phyloP scores from a whole-genome alignment of 495 filamentous ascomycete genomes.

The Trichoderma reesei region DNA sequence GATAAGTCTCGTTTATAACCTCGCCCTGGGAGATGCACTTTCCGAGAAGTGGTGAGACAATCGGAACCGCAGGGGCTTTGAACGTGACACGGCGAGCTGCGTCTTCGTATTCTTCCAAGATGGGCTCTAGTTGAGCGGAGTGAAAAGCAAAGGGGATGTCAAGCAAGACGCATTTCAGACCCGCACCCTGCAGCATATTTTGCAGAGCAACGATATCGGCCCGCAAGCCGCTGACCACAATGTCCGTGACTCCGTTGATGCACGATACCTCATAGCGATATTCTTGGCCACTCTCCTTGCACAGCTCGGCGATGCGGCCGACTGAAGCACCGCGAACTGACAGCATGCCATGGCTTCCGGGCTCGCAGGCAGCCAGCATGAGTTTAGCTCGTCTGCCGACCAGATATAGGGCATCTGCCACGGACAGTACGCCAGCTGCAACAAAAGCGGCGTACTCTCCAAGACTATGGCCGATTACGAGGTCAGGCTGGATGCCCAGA shows the following conservation, averaged over 20 bases:
- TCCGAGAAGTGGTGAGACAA: slow-evolving; percentile 61
- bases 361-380: slow-evolving; percentile 59
- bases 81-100: slow-evolving; percentile 49
- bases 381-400: slow-evolving; percentile 69
- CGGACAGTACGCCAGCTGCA: slow-evolving; percentile 68
- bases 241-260: slow-evolving; percentile 51
- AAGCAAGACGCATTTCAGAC: slow-evolving; percentile 58
- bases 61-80: slow-evolving; percentile 48
- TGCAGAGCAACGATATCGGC: slow-evolving; percentile 47
- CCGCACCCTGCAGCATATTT: slow-evolving; percentile 42
- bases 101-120: slow-evolving; percentile 55
- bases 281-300: not conserved
- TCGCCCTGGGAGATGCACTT: slow-evolving; percentile 45
- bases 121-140: slow-evolving; percentile 67
- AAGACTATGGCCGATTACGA: slow-evolving; percentile 75
- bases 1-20: slow-evolving; percentile 49
- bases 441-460: slow-evolving; percentile 86
- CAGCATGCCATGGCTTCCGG: slow-evolving; percentile 62
- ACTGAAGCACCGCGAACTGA: slow-evolving; percentile 43
- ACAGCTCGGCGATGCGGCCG: slow-evolving; percentile 21
- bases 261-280: slow-evolving; percentile 41
- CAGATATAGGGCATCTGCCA: slow-evolving; percentile 68
- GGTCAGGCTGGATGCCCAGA: slow-evolving; percentile 65
- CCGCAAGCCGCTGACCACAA: slow-evolving; percentile 48
- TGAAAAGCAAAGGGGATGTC: slow-evolving; percentile 76